phyloP scores from a whole-genome alignment of 139 green algal genomes.

The Spirogloea muscicola region DNA sequence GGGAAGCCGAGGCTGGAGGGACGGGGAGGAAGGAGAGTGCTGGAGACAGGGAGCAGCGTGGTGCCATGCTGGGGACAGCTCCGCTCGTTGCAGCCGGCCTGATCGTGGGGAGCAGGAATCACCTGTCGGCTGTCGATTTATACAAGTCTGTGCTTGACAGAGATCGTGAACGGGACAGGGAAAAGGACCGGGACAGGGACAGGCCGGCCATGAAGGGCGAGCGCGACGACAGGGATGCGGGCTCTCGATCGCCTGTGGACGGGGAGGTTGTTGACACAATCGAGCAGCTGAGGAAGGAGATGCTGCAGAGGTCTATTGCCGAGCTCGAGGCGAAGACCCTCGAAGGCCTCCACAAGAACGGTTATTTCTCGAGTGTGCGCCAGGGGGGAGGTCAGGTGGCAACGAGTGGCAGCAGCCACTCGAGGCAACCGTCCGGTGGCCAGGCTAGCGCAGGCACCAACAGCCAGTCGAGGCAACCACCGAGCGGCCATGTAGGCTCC shows the following conservation, averaged over 20 bases:
- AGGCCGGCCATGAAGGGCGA: neutral
- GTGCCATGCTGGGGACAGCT: too few species aligned
- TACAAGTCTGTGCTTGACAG: too few species aligned
- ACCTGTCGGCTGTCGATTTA: too few species aligned
- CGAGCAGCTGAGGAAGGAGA: neutral
- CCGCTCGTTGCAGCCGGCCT: too few species aligned
- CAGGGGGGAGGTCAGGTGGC: too few species aligned
- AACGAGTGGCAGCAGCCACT: too few species aligned
- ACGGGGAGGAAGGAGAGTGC: neutral
- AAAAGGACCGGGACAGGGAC: slow-evolving; percentile 1
- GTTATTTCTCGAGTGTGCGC: neutral
- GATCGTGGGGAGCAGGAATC: too few species aligned
- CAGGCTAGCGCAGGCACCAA: too few species aligned
- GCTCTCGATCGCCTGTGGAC: neutral
- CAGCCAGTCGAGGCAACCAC: too few species aligned
- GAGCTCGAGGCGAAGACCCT: neutral
- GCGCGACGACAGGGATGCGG: neutral
- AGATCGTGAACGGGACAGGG: too few species aligned
- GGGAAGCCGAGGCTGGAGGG: neutral
- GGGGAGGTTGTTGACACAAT: neutral
- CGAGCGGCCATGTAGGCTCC: too few species aligned
- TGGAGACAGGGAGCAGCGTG: neutral
- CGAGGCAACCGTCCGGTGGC: too few species aligned
- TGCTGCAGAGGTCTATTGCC: neutral
- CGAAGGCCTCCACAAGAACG: neutral